Conservation (phyloP, 495 filamentous ascomycete genomes). For the Friedmanniomyces simplex region DNA sequence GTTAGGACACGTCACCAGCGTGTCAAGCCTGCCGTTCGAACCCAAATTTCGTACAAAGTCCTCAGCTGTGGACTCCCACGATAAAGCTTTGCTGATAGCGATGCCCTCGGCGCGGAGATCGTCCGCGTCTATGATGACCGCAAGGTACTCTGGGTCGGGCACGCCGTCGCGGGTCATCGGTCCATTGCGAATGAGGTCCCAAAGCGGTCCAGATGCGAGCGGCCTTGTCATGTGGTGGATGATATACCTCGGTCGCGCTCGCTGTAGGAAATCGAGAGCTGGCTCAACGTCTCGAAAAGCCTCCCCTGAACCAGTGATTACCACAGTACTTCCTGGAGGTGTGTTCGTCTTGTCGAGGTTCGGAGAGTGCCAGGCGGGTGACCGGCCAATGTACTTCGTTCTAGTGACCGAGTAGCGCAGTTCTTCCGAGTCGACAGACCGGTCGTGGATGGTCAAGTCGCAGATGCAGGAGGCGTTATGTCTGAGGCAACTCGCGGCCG, state of each 20-base stretch:
- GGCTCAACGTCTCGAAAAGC: constrained; percentile 20
- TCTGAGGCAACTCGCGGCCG: constrained; percentile 4
- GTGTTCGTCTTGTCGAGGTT: neutral
- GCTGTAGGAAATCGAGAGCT: constrained; percentile 19
- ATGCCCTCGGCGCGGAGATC: constrained; percentile 22
- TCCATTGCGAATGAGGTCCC: constrained; percentile 21
- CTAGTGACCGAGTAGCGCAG: neutral
- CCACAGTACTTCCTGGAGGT: constrained; percentile 4
- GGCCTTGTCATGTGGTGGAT: constrained; percentile 21
- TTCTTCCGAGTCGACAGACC: neutral
- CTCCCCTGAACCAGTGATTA: constrained; percentile 20
- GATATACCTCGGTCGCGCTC: constrained; percentile 16
- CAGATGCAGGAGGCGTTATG: constrained; percentile 17
- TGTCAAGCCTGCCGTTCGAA: constrained; percentile 20
- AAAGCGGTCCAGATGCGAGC: constrained; percentile 17
- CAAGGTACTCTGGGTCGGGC: constrained; percentile 16
- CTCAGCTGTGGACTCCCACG: constrained; percentile 22
- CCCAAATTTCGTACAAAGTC: constrained; percentile 23
- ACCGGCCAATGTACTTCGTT: constrained; percentile 1
- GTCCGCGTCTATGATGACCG: constrained; percentile 20
- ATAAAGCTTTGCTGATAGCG: constrained; percentile 14
- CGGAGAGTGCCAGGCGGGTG: constrained; percentile 16
- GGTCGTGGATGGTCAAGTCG: constrained; percentile 5
- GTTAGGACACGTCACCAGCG: constrained; percentile 22
- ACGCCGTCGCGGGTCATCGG: constrained; percentile 15